Conservation (phyloP, 331 rosid species). For the Phaseolus coccineus region DNA sequence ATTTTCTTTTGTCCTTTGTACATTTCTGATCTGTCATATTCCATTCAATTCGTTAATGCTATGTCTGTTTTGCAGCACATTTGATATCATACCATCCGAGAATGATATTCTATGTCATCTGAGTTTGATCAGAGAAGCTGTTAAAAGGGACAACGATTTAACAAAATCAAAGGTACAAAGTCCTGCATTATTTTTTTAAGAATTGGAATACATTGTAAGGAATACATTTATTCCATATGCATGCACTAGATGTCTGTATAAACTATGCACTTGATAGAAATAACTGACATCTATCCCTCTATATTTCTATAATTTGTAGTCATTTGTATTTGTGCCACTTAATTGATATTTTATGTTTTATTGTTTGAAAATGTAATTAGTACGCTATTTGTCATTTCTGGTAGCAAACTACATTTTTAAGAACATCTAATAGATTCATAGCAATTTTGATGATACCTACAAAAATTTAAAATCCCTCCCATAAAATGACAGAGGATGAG, state of each 20-base stretch:
- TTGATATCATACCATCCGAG: slow-evolving; percentile 56
- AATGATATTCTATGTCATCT: slow-evolving; percentile 50
- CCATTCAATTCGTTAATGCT: slow-evolving; percentile 30
- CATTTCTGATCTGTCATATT: slow-evolving; percentile 24
- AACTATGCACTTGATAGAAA: neutral
- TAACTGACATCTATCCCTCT: neutral
- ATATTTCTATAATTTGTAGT: neutral
- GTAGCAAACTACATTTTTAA: neutral
- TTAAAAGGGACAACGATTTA: slow-evolving; percentile 55
- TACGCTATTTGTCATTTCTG: neutral
- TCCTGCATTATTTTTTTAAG: neutral
- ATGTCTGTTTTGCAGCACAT: slow-evolving; percentile 57
- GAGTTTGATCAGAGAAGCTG: slow-evolving; percentile 54
- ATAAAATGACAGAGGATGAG: neutral
- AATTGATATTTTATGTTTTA: neutral
- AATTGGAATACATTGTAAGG: neutral
- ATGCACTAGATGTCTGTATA: neutral
- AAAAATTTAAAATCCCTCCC: neutral
- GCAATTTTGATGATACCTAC: neutral
- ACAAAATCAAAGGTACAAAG: slow-evolving; percentile 55
- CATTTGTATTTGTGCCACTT: neutral
- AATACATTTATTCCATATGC: neutral
- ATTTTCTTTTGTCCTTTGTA: slow-evolving; percentile 23
- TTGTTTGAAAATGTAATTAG: neutral
- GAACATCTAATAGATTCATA: neutral